Conservation (phyloP, 2,329 filamentous ascomycete species). For the Dothideomycetes sp. region DNA sequence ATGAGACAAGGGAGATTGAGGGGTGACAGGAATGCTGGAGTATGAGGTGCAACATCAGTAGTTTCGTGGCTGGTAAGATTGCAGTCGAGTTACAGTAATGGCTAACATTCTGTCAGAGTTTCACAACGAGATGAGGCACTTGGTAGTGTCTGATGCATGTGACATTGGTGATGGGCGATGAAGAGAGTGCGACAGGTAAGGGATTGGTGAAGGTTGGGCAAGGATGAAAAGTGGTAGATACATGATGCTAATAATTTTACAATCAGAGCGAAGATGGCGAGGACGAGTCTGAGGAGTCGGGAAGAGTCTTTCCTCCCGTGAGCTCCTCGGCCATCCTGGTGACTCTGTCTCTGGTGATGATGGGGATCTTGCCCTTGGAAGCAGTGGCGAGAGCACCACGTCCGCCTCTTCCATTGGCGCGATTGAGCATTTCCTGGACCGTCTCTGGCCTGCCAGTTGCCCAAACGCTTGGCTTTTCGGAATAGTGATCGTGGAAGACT, state of each 20-base stretch:
- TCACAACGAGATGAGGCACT: too few species aligned
- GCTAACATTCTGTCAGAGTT: too few species aligned
- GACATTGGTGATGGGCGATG: background rate
- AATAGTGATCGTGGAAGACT: constrained; percentile 29
- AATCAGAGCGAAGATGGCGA: background rate
- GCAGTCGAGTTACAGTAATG: too few species aligned
- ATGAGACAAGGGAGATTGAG: too few species aligned
- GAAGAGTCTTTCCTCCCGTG: constrained; percentile 51
- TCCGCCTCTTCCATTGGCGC: constrained; percentile 16
- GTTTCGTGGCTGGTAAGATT: too few species aligned
- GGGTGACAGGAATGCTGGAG: too few species aligned
- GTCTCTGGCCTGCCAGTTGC: constrained; percentile 34
- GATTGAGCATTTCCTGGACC: constrained; percentile 36
- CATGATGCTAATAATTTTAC: background rate
- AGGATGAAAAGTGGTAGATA: background rate
- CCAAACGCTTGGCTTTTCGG: constrained; percentile 39
- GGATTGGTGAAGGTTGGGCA: background rate
- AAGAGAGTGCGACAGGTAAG: background rate
- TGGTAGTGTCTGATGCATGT: too few species aligned
- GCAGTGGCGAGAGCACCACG: constrained; percentile 20
- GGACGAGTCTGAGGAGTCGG: background rate
- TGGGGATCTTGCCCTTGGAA: background rate
- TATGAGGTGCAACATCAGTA: too few species aligned
- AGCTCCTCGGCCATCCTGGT: constrained; percentile 55
- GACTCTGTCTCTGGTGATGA: constrained; percentile 41